Conservation (phyloP, 768 basidiomycete species). For the Boletus edulis region DNA sequence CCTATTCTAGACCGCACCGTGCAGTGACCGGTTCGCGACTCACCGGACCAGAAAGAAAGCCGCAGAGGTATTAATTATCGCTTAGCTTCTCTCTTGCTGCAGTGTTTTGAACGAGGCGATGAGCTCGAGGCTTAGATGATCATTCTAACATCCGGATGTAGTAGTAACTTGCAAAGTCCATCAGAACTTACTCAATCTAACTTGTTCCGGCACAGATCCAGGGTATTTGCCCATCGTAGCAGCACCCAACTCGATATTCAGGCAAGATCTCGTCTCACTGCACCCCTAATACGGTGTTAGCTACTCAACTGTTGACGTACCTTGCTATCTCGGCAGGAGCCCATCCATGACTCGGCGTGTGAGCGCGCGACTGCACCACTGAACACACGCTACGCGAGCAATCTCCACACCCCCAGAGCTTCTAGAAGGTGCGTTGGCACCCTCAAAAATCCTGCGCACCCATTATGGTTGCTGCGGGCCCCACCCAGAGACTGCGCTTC, state of each 20-base stretch:
- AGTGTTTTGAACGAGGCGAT: slow-evolving; percentile 13
- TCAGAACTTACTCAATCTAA: background rate
- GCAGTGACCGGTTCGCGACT: background rate
- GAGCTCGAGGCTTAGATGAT: background rate
- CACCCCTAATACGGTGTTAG: background rate
- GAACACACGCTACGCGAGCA: background rate
- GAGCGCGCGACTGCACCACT: background rate
- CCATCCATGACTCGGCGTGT: background rate
- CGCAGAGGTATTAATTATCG: background rate
- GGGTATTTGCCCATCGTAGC: too few species aligned
- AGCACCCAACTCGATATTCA: background rate
- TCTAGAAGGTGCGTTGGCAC: background rate
- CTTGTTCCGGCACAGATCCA: background rate
- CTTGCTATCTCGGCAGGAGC: too few species aligned
- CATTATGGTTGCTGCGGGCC: background rate
- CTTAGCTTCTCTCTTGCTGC: background rate
- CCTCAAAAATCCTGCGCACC: background rate
- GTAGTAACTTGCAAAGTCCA: slow-evolving; percentile 1
- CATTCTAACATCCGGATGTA: slow-evolving; percentile 10
- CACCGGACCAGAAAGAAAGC: background rate
- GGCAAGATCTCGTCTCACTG: background rate
- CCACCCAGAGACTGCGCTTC: background rate
- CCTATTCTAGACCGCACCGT: slow-evolving; percentile 8
- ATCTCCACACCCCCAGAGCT: background rate
- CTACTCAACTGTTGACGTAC: too few species aligned